Evolutionary conservation across 2,329 filamentous ascomycete genomes (phyloP), one percentile per base, ranked within the genome.

Genomic region (Ascochyta clinopodiicola): DNA sequence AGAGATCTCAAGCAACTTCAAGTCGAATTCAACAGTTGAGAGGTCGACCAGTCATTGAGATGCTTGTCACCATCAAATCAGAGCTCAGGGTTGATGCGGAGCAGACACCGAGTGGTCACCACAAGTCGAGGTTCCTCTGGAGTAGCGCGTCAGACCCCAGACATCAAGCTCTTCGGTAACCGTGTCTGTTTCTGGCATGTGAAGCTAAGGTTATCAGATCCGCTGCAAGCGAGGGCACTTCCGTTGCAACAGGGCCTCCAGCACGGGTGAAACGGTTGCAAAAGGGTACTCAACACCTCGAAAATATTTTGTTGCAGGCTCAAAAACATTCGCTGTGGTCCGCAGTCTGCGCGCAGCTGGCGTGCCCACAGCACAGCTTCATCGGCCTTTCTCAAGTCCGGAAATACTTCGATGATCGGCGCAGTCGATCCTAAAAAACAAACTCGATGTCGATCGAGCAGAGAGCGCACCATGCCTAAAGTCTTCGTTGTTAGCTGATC

Each of bases 171-270:
- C 24, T 35, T 39, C 44, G 25, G 24, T 32, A 47, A 22, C 53
- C 54, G 46, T 56, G 55, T 43, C 50, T 55, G 39, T 43, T 57
- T 55, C 47, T 63, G 45, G 51, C 56, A 49, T 55, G 40, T 53
- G 48, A 51, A 25, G 42, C 51, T 52, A 46, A 56, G 47, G 48
- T 63, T 65, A 68, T 68, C 63, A 60, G 63, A 67, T 67, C 62
- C 62, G 64, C 59, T 44, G 35, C 51, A 62, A 68, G 63, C 61
- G 64, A 66, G 32, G 51, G 27, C 47, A 40, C 27, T 48, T 37
- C 50, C 43, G 44, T 42, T 24, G 44, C 22, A 19, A 24, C n/a
- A 39, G 25, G 44, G 17, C 29, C 32, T 44, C 17, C 17, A 17
- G 12, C 21, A 34, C 35, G 27, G 27, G 19, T 8, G 35, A 15